These are phyloP conservation scores for Penicillium sp. DNA, from an alignment of 2,329 filamentous ascomycete genomes.

Conservation along the genomic window DNA sequence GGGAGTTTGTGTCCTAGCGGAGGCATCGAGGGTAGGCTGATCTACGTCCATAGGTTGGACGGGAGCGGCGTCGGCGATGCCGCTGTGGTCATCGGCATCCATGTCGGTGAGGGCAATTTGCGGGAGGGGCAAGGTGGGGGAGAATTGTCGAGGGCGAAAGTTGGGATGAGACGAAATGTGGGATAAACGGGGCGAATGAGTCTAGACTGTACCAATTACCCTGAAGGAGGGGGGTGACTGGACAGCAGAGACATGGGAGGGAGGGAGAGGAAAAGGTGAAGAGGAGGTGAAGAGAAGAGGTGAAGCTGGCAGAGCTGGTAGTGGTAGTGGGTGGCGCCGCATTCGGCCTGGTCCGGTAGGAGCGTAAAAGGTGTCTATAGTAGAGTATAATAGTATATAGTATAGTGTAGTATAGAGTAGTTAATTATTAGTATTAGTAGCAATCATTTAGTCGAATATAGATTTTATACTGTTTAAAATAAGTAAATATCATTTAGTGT, in stretches of 20 bases:
- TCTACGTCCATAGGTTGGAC: conserved; percentile 14
- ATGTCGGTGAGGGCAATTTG: conserved; percentile 12
- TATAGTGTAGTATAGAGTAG: background rate
- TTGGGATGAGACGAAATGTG: background rate
- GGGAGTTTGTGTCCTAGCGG: conserved; percentile 16
- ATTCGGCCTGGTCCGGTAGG: background rate
- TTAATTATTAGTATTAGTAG: no score
- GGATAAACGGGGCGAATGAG: background rate
- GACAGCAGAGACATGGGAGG: background rate
- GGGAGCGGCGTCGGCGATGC: conserved; percentile 31
- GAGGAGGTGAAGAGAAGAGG: background rate
- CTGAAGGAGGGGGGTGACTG: background rate
- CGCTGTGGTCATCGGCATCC: conserved; percentile 27
- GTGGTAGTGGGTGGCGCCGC: background rate
- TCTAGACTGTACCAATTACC: conserved; percentile 1
- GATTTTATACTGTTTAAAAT: no score
- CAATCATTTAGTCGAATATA: no score
- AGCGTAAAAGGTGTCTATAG: no score
- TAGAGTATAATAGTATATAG: background rate
- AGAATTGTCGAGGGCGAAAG: background rate
- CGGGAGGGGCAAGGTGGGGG: conserved; percentile 3
- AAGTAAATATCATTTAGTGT: no score
- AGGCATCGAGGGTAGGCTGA: conserved; percentile 9
- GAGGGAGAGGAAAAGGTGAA: background rate
- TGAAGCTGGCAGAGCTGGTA: no score